phyloP scores from a whole-genome alignment of 2,329 filamentous ascomycete species.

The Cercospora sojina region DNA sequence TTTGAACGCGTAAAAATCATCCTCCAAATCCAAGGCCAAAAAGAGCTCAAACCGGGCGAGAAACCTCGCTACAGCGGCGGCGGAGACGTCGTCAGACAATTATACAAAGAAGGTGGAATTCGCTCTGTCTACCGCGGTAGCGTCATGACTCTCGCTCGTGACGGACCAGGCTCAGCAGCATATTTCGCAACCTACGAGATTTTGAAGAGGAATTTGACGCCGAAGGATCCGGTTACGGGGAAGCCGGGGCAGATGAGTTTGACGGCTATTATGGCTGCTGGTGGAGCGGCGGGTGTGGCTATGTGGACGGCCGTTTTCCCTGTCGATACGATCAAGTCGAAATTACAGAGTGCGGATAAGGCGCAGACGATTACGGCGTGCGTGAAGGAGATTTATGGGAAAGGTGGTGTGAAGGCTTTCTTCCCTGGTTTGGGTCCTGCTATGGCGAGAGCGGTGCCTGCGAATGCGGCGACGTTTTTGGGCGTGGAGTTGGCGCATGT shows the following conservation, averaged over 20 bases:
- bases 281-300: conserved; percentile 86
- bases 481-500: conserved; percentile 82
- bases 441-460: conserved; percentile 86
- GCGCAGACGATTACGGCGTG: conserved; percentile 77
- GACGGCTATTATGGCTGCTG: conserved; percentile 78
- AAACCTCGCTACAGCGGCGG: conserved; percentile 89
- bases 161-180: conserved; percentile 87
- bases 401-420: conserved; percentile 84
- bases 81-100: conserved; percentile 84
- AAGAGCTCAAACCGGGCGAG: conserved; percentile 77
- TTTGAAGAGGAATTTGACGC: conserved; percentile 84
- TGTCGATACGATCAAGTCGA: conserved; percentile 92
- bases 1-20: conserved; percentile 99
- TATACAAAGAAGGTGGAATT: conserved; percentile 87
- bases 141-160: conserved; percentile 85
- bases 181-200: conserved; percentile 98
- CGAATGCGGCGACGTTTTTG: conserved; percentile 92
- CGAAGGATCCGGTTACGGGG: conserved; percentile 72
- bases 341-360: conserved; percentile 87
- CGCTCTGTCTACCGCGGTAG: conserved; percentile 90
- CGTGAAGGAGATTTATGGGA: conserved; percentile 76
- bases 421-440: conserved; percentile 96
- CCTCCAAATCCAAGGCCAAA: conserved; percentile 94
- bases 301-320: conserved; percentile 99
- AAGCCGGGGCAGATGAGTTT: conserved; percentile 74